Base-by-base conservation (phyloP, 1,139 yeast species). In the Tardiomyces depauwii region DNA sequence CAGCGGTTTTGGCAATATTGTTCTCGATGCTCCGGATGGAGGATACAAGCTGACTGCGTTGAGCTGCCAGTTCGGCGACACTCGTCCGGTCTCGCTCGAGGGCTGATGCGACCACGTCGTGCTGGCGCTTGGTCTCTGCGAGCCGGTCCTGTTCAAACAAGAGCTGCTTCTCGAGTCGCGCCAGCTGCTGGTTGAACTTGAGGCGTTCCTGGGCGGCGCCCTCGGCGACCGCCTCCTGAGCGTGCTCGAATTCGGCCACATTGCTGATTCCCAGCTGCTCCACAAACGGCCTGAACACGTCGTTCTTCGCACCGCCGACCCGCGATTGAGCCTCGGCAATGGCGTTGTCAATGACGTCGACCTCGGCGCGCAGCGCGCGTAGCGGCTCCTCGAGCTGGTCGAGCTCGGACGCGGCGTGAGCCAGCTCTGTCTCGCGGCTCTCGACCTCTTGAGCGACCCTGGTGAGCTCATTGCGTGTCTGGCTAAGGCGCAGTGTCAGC, bases 141-240 rank as follows among this genome's bases (percentile, higher is more conserved):
- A 76, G 57, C 47, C 83, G 70, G 45, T 76, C 84, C 16, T 59
- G 65, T 58, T 84, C 93, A 63, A 87, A 86, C 14, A 70, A 67
- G 27, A 82, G 58, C 56, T 81, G 83, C 51, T 76, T 81, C 38
- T 77, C 69, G 44, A 84, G 65, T 5, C 78, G 72, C n/a, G 82
- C 65, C 25, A 82, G 72, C 38, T 84, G 80, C 48, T 77, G 77
- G 30, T 74, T 66, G 52, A 74, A 77, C 53, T 78, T 79, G 2
- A 83, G 70, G 46, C 82, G 70, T 59, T 83, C 88, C 53, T 77
- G 79, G 1, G 83, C 73, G 47, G 80, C 74, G 40, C 73, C 71
- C 57, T 87, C 74, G 49, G 21, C 21, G 6, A 36, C 19, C 10
- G 39, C 10, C 7, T 42, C 27, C 54, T 45, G 42, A 14, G 54